These are phyloP conservation scores for Gamsiella multidivaricata DNA, from an alignment of 192 early-diverging fungal genomes.

Conservation along the genomic window DNA sequence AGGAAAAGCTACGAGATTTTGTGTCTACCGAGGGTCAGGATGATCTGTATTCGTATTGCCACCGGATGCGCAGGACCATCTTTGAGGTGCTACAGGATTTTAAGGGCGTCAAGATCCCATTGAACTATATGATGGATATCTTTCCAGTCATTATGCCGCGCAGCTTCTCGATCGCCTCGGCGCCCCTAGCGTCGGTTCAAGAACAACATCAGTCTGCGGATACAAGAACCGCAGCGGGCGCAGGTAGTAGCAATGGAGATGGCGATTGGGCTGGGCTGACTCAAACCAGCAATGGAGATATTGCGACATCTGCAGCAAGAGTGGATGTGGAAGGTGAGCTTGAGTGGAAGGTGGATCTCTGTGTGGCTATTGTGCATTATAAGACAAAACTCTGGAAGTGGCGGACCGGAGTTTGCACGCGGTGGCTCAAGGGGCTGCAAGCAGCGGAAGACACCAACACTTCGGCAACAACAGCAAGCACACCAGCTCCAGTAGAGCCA, in stretches of 20 bases:
- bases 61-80: constrained; percentile 81
- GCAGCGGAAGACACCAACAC: background rate
- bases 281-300: constrained; percentile 26
- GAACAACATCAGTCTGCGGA: constrained; percentile 26
- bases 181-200: constrained; percentile 45
- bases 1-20: constrained; percentile 87
- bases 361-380: constrained; percentile 89
- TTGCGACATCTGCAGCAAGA: background rate
- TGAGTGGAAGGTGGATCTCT: constrained; percentile 71
- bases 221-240: background rate
- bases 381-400: constrained; percentile 79
- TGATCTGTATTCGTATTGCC: constrained; percentile 90
- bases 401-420: constrained; percentile 86
- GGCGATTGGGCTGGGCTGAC: background rate
- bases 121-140: constrained; percentile 86
- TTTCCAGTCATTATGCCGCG: constrained; percentile 84
- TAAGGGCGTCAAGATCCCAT: constrained; percentile 73
- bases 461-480: background rate
- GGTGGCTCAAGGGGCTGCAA: constrained; percentile 63
- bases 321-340: constrained; percentile 27
- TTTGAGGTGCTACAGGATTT: constrained; percentile 91
- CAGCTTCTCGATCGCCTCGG: constrained; percentile 89
- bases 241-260: background rate
- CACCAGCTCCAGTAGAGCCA: background rate
- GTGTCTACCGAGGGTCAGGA: constrained; percentile 81